Evolutionary conservation across 2,329 filamentous ascomycete species (phyloP), one percentile per base, ranked within the genome.

Genomic region (Fusarium palustre): DNA sequence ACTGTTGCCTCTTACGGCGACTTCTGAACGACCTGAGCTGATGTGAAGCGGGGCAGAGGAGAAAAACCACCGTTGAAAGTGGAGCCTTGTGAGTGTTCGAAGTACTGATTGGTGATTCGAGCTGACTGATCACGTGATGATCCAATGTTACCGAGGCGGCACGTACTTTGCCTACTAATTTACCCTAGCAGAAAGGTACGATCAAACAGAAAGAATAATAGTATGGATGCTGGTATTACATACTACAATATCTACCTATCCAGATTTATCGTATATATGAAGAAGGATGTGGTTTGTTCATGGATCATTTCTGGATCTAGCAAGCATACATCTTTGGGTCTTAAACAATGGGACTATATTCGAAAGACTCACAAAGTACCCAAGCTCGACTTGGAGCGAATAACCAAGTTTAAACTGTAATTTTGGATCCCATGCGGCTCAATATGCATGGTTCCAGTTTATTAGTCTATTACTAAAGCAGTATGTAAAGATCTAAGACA

Each of bases 21-120:
- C 66, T 56, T 69, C 42, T 48, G 33, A 48, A 53, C 36, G 53
- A 69, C 66, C 53, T 67, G 45, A 66, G 61, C 45, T 63, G 24
- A 36, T 22, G 39, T 38, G 34, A 34, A 69, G 66, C 47, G 61
- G 66, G 66, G 66, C 59, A 36, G 16, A 15, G n/a, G 22, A 31
- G 12, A 46, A 68, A 66, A 69, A 22, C 22, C 33, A 20, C 48
- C 24, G 48, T 39, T 8, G 49, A 55, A 25, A 30, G 38, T 61
- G 28, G 38, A n/a, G 20, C 55, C 28, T 28, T 13, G 12, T 38
- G 20, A 38, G 22, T 20, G 3, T 43, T 39, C n/a, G 15, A 15
- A 20, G 33, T 25, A 9, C 45, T 67, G 56, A 67, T 69, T 69
- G 66, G 66, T 38, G 11, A 7, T 5, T 7, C 1, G 1, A 1